phyloP scores from a whole-genome alignment of 2,329 filamentous ascomycete genomes.

The Coniochaeta sp. region DNA sequence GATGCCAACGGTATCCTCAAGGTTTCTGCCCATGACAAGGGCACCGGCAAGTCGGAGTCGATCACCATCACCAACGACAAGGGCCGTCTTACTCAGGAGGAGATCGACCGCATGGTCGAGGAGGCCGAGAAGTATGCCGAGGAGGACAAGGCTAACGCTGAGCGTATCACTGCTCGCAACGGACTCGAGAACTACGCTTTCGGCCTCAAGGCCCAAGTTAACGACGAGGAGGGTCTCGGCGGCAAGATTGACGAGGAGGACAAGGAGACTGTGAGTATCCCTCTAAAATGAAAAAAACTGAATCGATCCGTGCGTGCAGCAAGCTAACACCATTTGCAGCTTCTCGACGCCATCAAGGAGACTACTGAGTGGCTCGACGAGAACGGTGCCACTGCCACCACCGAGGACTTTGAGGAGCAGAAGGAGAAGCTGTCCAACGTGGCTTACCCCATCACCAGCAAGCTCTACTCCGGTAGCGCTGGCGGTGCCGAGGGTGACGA shows the following conservation, averaged over 20 bases:
- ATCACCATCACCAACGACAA: slow-evolving; percentile 99
- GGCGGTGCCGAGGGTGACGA: slow-evolving; percentile 66
- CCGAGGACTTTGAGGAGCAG: slow-evolving; percentile 98
- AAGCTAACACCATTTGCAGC: slow-evolving; percentile 39
- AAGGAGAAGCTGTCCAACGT: slow-evolving; percentile 98
- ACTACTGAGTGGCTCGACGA: slow-evolving; percentile 93
- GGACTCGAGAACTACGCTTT: slow-evolving; percentile 98
- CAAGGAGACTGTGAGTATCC: slow-evolving; percentile 75
- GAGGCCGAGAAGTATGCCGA: slow-evolving; percentile 99
- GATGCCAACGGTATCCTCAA: slow-evolving; percentile 98
- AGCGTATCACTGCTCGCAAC: slow-evolving; percentile 95
- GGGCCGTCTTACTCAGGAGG: slow-evolving; percentile 89
- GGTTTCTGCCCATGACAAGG: slow-evolving; percentile 95
- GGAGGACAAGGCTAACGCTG: slow-evolving; percentile 96
- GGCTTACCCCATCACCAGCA: slow-evolving; percentile 97
- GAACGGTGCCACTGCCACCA: slow-evolving; percentile 75
- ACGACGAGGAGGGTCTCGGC: slow-evolving; percentile 91
- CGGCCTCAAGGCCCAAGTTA: slow-evolving; percentile 98
- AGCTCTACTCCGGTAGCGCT: slow-evolving; percentile 69
- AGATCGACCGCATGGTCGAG: slow-evolving; percentile 98
- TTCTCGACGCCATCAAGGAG: slow-evolving; percentile 96
- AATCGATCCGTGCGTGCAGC: slow-evolving; percentile 4
- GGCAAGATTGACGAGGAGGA: slow-evolving; percentile 98
- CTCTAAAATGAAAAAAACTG: not conserved
- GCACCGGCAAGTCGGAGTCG: slow-evolving; percentile 91